Evolutionary conservation across 805 yeast species (phyloP), one percentile per base, ranked within the genome.

Genomic region (Peterozyma toletana): DNA sequence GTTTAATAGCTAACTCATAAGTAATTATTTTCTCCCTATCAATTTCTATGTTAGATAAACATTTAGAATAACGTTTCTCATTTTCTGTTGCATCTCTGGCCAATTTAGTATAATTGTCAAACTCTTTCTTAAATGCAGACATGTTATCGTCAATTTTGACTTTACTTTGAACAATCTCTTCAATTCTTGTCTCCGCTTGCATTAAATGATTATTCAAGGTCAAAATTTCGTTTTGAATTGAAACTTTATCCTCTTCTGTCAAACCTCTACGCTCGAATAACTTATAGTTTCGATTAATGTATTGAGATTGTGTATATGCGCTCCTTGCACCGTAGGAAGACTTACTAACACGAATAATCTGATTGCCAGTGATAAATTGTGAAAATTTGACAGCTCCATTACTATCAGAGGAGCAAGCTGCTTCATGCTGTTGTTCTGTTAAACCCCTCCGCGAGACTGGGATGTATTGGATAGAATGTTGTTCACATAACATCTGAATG

Each of bases 301-400:
- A 58, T 46, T 51, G 69, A 63, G 43, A 77, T 58, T 36, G 62
- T 44, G 71, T 69, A 56, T 73, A 67, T 2, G 71, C 62, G 53
- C 80, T 86, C 49, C 63, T 68, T 2, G 66, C 59, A 21, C 95
- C 95, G 61, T 83, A 88, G 14, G 57, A 59, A 1, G 96, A 89
- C 48, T 67, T 67, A 9, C 58, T 63, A 13, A 85, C 63, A 10
- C 67, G 66, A 46, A 75, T 77, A 11, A 79, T 48, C 2, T 70
- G 66, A 44, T 73, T 74, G 0, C 83, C 87, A 18, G 81, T 77
- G 41, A 84, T 70, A 54, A 83, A 78, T 55, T 75, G 78, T 40
- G 63, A 63, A 50, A 86, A 76, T 1, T 68, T 61, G 1, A 76
- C 57, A 7, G 59, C 59, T 2, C 81, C 78, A 33, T 60, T 58